These are phyloP conservation scores for Physcomitrium patens DNA, from an alignment of 225 moss, liverwort and hornwort species.

Conservation along the genomic window DNA sequence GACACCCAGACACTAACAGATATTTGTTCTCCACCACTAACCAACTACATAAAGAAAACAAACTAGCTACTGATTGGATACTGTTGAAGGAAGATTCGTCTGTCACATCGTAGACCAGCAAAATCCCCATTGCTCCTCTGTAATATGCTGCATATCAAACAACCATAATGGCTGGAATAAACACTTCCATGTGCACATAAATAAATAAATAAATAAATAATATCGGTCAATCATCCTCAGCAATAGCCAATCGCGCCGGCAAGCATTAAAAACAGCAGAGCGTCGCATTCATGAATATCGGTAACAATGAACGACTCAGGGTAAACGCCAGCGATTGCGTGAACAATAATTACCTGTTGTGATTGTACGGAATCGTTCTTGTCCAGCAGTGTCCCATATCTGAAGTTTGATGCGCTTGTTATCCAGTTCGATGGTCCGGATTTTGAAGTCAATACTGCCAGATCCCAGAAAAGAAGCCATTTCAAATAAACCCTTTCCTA, in stretches of 20 bases:
- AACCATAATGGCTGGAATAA: background rate
- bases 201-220: background rate
- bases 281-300: background rate
- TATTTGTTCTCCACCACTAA: background rate
- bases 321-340: background rate
- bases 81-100: conserved; percentile 98
- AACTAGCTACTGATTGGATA: conserved; percentile 38
- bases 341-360: conserved; percentile 61
- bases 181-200: background rate
- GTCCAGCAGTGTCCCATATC: conserved; percentile 91
- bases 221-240: background rate
- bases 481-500: conserved; percentile 9
- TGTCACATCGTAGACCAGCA: conserved; percentile 94
- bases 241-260: too few relatives aligned
- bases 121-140: conserved; percentile 95
- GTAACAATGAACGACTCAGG: too few relatives aligned
- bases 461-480: background rate
- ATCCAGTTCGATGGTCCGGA: conserved; percentile 88
- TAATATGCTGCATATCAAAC: conserved; percentile 76
- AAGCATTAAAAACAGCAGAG: conserved; percentile 5
- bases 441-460: conserved; percentile 84
- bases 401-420: conserved; percentile 87
- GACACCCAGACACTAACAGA: background rate
- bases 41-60: background rate
- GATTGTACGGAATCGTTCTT: conserved; percentile 87